Conservation (phyloP, 192 early-diverging fungal genomes). For the Umbelopsis sp. region DNA sequence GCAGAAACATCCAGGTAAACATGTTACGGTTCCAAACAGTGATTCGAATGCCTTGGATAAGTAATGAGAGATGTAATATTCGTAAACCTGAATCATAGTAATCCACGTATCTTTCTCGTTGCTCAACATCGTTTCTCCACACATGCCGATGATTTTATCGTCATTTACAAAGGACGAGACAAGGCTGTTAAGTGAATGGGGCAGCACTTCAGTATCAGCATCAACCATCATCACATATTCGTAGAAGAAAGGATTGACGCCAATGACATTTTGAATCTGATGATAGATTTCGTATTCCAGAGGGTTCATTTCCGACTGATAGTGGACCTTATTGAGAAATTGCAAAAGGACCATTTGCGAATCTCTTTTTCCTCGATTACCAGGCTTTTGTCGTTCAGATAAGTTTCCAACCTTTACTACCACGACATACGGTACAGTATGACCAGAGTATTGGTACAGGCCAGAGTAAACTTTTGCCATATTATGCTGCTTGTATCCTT, state of each 20-base stretch:
- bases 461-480: slow-evolving; percentile 98
- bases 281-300: slow-evolving; percentile 97
- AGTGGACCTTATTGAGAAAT: slow-evolving; percentile 96
- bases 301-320: slow-evolving; percentile 91
- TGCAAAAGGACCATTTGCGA: slow-evolving; percentile 97
- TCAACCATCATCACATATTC: slow-evolving; percentile 98
- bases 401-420: slow-evolving; percentile 93
- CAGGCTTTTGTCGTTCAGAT: slow-evolving; percentile 84
- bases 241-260: slow-evolving; percentile 92
- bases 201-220: slow-evolving; percentile 90
- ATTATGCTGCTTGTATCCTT: slow-evolving; percentile 94
- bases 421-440: slow-evolving; percentile 94
- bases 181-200: slow-evolving; percentile 89
- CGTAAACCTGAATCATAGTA: slow-evolving; percentile 98
- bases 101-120: slow-evolving; percentile 94
- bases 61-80: slow-evolving; percentile 97
- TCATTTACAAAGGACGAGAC: slow-evolving; percentile 91
- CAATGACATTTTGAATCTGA: slow-evolving; percentile 98
- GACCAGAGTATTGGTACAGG: slow-evolving; percentile 89
- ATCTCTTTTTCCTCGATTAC: slow-evolving; percentile 98
- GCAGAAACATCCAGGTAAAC: slow-evolving; percentile 97
- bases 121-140: slow-evolving; percentile 92
- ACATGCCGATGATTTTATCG: slow-evolving; percentile 87
- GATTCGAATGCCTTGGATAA: slow-evolving; percentile 97
- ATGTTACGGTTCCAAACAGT: slow-evolving; percentile 94